Percentiles rank a stretch among this genome's conserved stretches.
phyloP scores from a whole-genome alignment of 2,329 filamentous ascomycete species.

The Pseudogymnoascus sp. region DNA sequence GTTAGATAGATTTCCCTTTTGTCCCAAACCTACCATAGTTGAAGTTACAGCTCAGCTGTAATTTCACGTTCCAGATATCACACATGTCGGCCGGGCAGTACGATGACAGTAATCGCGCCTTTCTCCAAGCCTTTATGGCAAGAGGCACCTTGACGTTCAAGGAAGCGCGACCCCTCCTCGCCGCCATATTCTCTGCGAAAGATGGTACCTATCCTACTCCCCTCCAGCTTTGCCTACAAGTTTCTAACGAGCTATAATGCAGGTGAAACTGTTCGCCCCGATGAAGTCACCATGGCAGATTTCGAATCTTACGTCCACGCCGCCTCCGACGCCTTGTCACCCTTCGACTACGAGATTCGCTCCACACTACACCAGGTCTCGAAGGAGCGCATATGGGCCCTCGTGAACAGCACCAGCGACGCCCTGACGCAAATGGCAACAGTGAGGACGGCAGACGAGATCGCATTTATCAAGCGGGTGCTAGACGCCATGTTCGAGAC shows the following conservation, averaged over 20 bases:
- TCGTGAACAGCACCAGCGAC: slow-evolving; percentile 86
- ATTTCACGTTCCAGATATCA: background rate
- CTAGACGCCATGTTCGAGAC: slow-evolving; percentile 89
- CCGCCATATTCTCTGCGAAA: slow-evolving; percentile 60
- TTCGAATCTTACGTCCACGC: slow-evolving; percentile 63
- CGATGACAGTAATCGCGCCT: slow-evolving; percentile 69
- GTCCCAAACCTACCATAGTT: background rate
- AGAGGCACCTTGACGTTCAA: slow-evolving; percentile 70
- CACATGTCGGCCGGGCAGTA: slow-evolving; percentile 19
- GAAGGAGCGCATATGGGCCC: slow-evolving; percentile 65
- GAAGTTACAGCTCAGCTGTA: slow-evolving; percentile 3
- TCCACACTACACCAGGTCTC: slow-evolving; percentile 62
- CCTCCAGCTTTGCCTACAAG: background rate
- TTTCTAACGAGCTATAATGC: slow-evolving; percentile 7
- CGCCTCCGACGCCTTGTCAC: slow-evolving; percentile 66
- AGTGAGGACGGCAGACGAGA: slow-evolving; percentile 71
- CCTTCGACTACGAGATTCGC: slow-evolving; percentile 84
- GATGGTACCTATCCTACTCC: slow-evolving; percentile 20
- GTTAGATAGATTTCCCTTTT: background rate
- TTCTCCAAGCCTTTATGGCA: slow-evolving; percentile 82
- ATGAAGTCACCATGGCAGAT: slow-evolving; percentile 62
- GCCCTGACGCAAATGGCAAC: slow-evolving; percentile 82
- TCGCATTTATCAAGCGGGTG: slow-evolving; percentile 80
- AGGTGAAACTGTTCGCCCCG: slow-evolving; percentile 45
- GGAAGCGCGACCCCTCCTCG: slow-evolving; percentile 67